Percentiles rank a stretch among this genome's conserved stretches.
These are phyloP conservation scores for Dendrocalamus latiflorus DNA, from an alignment of 202 grass and related monocot species.

Conservation along the genomic window DNA sequence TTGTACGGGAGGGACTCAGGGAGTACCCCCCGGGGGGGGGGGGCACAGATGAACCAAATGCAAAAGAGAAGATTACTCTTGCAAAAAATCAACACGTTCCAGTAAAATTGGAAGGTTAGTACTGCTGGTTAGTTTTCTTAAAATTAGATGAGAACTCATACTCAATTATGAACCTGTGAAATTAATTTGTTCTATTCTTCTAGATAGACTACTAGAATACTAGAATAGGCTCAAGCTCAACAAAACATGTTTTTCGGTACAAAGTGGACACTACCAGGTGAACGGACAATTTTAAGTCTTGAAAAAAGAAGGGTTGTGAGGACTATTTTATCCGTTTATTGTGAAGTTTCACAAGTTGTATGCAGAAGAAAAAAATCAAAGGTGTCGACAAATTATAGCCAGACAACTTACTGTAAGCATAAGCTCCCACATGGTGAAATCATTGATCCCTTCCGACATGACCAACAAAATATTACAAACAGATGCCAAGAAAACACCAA, in stretches of 20 bases:
- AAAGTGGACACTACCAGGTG: background rate
- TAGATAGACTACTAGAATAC: background rate
- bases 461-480: constrained; percentile 89
- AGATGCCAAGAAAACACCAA: constrained; percentile 91
- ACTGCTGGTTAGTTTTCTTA: background rate
- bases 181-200: background rate
- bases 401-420: constrained; percentile 73
- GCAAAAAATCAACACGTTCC: background rate
- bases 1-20: too few species aligned
- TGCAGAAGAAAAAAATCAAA: background rate
- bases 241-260: background rate
- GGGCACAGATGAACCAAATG: background rate
- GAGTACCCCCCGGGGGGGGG: background rate
- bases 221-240: background rate
- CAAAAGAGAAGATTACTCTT: background rate
- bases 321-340: background rate
- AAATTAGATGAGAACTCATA: background rate
- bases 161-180: background rate
- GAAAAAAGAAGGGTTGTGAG: background rate
- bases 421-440: constrained; percentile 77
- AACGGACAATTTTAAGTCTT: background rate
- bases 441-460: constrained; percentile 71
- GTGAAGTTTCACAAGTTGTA: background rate
- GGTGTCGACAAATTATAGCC: background rate
- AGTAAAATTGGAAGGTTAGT: background rate